Conservation (phyloP, 495 filamentous ascomycete genomes). For the Aeminium ludgeri region DNA sequence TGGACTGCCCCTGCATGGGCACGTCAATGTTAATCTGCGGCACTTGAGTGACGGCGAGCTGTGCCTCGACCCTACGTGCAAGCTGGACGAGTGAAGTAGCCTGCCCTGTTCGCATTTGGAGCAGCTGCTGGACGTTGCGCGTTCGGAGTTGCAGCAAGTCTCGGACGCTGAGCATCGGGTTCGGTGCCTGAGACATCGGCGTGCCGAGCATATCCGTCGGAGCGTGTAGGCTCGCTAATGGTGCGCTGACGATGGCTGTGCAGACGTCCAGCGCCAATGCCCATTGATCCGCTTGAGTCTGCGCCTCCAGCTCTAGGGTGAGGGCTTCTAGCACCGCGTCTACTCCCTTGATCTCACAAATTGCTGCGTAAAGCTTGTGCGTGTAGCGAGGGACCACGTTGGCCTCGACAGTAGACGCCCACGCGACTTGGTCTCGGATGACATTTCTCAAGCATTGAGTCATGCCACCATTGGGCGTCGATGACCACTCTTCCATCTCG, state of each 20-base stretch:
- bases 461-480: slow-evolving; percentile 42
- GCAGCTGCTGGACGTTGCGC: slow-evolving; percentile 40
- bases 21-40: slow-evolving; percentile 2
- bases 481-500: slow-evolving; percentile 64
- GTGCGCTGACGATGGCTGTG: slow-evolving; percentile 55
- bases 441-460: slow-evolving; percentile 43
- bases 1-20: slow-evolving; percentile 1
- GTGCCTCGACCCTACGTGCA: slow-evolving; percentile 54
- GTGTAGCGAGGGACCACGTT: slow-evolving; percentile 61
- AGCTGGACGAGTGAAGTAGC: slow-evolving; percentile 65
- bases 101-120: slow-evolving; percentile 40
- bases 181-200: slow-evolving; percentile 19
- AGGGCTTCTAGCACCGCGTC: slow-evolving; percentile 41
- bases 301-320: slow-evolving; percentile 51
- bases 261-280: slow-evolving; percentile 58
- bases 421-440: slow-evolving; percentile 51
- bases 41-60: slow-evolving; percentile 16
- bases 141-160: slow-evolving; percentile 51
- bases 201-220: slow-evolving; percentile 24
- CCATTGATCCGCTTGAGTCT: slow-evolving; percentile 35
- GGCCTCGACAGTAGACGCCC: slow-evolving; percentile 45
- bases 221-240: slow-evolving; percentile 24
- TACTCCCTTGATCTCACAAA: slow-evolving; percentile 54
- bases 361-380: slow-evolving; percentile 53
- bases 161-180: slow-evolving; percentile 33